phyloP scores from a whole-genome alignment of 2,329 filamentous ascomycete species.

The Fusarium buxicola region DNA sequence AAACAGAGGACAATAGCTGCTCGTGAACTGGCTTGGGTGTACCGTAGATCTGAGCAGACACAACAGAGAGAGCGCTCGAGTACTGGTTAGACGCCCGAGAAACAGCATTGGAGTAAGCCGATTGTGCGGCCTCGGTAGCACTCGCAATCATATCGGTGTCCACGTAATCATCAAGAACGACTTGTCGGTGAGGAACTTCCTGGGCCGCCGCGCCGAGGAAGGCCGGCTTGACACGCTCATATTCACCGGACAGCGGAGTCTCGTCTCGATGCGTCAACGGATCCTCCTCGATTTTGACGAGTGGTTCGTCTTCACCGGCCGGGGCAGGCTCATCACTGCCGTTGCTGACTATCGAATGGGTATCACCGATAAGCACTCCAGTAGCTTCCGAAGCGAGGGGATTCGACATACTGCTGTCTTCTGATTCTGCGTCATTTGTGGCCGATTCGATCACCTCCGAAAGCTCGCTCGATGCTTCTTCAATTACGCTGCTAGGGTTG shows the following conservation, averaged over 20 bases:
- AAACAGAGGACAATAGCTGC: conserved; percentile 75
- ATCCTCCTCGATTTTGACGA: conserved; percentile 45
- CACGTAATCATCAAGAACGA: conserved; percentile 63
- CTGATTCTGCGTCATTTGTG: conserved; percentile 24
- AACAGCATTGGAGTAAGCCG: conserved; percentile 73
- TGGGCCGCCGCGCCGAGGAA: conserved; percentile 65
- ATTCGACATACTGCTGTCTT: conserved; percentile 39
- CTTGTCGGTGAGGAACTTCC: conserved; percentile 59
- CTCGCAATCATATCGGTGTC: conserved; percentile 51
- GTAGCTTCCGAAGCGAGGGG: conserved; percentile 44
- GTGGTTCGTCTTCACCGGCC: conserved; percentile 44
- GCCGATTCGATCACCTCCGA: conserved; percentile 38
- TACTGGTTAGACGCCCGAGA: conserved; percentile 76
- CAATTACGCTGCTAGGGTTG: conserved; percentile 23
- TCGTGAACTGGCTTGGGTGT: conserved; percentile 77
- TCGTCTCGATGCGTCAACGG: conserved; percentile 39
- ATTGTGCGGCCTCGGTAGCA: conserved; percentile 60
- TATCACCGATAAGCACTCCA: conserved; percentile 42
- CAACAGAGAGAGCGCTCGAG: conserved; percentile 72
- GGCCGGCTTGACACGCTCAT: conserved; percentile 56
- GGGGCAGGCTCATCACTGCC: conserved; percentile 44
- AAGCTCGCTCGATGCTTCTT: conserved; percentile 38
- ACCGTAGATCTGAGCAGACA: conserved; percentile 75
- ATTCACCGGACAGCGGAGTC: conserved; percentile 43
- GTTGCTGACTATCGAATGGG: conserved; percentile 43